phyloP scores from a whole-genome alignment of 2,329 filamentous ascomycete species.

The Pyrenochaeta sp. region DNA sequence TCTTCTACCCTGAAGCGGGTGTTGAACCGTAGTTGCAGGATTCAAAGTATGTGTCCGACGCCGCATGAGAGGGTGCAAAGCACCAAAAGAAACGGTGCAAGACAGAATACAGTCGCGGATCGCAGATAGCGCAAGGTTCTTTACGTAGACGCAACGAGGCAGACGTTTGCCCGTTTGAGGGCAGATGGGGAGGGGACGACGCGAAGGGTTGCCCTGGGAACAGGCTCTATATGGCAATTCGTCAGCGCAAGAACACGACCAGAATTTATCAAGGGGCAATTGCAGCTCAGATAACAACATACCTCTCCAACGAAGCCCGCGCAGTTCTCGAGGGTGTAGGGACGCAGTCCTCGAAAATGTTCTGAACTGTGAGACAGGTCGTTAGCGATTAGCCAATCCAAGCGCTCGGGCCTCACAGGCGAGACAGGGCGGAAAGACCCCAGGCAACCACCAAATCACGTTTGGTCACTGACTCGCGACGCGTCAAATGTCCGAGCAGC shows the following conservation, averaged over 20 bases:
- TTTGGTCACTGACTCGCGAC: neutral
- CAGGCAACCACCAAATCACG: neutral
- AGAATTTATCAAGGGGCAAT: slow-evolving; percentile 9
- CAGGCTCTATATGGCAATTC: slow-evolving; percentile 22
- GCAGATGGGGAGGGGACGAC: slow-evolving; percentile 18
- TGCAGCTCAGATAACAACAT: slow-evolving; percentile 13
- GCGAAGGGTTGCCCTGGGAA: slow-evolving; percentile 35
- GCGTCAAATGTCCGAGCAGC: neutral
- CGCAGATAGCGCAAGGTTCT: neutral
- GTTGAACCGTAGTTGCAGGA: neutral
- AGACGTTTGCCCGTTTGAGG: slow-evolving; percentile 27
- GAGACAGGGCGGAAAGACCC: no score
- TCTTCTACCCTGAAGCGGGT: neutral
- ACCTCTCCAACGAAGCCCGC: slow-evolving; percentile 20
- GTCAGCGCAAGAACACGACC: slow-evolving; percentile 20
- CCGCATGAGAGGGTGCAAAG: neutral
- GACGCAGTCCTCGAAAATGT: slow-evolving; percentile 22
- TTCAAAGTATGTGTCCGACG: neutral
- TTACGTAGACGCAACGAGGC: slow-evolving; percentile 19
- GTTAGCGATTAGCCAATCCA: slow-evolving; percentile 13
- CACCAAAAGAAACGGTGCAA: neutral
- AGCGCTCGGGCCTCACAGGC: neutral
- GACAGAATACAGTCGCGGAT: slow-evolving; percentile 9
- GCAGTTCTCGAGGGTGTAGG: slow-evolving; percentile 22
- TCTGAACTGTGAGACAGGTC: slow-evolving; percentile 27